phyloP scores from a whole-genome alignment of 148 eudicot species.

The Linanthus parryae region DNA sequence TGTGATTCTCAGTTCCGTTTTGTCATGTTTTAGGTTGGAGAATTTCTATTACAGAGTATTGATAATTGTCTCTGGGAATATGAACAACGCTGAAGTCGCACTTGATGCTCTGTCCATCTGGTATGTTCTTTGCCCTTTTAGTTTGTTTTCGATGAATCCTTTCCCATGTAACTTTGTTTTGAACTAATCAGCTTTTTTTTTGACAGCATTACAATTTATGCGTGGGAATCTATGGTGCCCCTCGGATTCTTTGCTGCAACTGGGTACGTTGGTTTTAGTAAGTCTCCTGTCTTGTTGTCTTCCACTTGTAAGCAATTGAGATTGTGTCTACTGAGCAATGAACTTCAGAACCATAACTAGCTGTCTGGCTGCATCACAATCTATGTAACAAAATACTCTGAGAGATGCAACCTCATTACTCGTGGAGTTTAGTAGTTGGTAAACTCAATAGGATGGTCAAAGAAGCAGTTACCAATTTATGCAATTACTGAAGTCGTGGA shows the following conservation, averaged over 20 bases:
- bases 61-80: constrained; percentile 20
- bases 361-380: too few species aligned
- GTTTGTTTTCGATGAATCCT: not conserved
- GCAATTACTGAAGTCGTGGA: too few species aligned
- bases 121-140: constrained; percentile 4
- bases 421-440: too few species aligned
- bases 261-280: constrained; percentile 16
- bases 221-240: constrained; percentile 19
- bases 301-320: too few species aligned
- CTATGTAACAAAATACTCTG: too few species aligned
- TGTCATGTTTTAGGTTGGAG: constrained; percentile 26
- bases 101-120: constrained; percentile 31
- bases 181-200: not conserved
- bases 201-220: constrained; percentile 11
- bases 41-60: constrained; percentile 24
- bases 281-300: too few species aligned
- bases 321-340: too few species aligned
- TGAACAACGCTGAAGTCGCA: constrained; percentile 24
- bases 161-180: not conserved
- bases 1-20: not conserved
- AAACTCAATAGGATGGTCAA: too few species aligned
- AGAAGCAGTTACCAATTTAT: too few species aligned
- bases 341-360: too few species aligned
- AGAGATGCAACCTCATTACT: too few species aligned
- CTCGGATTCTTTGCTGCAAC: constrained; percentile 26